A percentile compares a stretch with the other conserved stretches of the same genome.
Conservation (phyloP, 805 yeast species). For the Wickerhamiella bombiphila region DNA sequence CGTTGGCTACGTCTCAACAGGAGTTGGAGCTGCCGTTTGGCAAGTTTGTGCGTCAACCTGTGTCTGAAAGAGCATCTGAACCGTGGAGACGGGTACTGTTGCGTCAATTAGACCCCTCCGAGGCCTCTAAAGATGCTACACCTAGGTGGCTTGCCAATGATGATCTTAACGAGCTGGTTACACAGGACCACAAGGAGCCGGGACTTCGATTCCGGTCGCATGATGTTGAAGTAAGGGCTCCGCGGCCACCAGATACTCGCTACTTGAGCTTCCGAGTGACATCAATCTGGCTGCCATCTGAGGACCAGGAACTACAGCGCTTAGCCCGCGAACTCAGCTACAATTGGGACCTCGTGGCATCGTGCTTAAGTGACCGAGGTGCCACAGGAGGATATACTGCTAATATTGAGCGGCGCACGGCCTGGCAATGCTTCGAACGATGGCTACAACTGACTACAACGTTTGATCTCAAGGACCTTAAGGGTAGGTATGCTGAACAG, state of each 20-base stretch:
- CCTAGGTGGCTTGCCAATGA: no score
- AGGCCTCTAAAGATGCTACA: no score
- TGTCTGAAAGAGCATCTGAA: neutral
- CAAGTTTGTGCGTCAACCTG: neutral
- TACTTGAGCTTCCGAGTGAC: conserved; percentile 76
- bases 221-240: conserved; percentile 48
- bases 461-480: conserved; percentile 73
- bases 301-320: conserved; percentile 65
- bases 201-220: conserved; percentile 11
- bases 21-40: neutral
- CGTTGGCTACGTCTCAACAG: neutral
- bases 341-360: conserved; percentile 87
- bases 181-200: no score
- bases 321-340: conserved; percentile 75
- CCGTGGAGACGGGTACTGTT: neutral
- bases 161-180: neutral
- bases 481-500: conserved; percentile 66
- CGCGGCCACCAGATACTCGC: conserved; percentile 74
- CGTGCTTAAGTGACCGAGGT: conserved; percentile 53
- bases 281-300: conserved; percentile 92
- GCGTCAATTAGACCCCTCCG: neutral
- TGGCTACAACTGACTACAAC: conserved; percentile 84
- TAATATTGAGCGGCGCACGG: conserved; percentile 86
- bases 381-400: conserved; percentile 63
- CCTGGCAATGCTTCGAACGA: conserved; percentile 98